Evolutionary conservation across 305 asterid species (phyloP), one percentile per base, ranked within the genome.

Genomic region (Vinca major): DNA sequence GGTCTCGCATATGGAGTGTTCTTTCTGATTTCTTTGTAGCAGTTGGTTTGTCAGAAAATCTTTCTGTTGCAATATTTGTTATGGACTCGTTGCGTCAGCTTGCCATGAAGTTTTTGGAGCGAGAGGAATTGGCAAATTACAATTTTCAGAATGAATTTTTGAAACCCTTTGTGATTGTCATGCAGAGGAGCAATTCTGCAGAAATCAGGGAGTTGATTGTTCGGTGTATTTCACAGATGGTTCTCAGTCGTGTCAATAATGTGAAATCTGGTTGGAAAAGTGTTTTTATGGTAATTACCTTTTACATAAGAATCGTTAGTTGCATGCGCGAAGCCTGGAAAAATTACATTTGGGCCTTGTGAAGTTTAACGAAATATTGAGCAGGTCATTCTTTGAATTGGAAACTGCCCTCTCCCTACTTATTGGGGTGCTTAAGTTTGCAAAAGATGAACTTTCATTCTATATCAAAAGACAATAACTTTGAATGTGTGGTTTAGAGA

Each of bases 181-280:
- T 93, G 97, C 92, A 86, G 81, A 88, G 88, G 80, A 93, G 99
- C 83, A 70, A 77, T 76, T 89, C 96, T 67, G 79, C 91, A 36
- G 99, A 93, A 84, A 93, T 93, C 81, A 87, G 91, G 86, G 99
- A 93, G 81, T 79, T 93, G 73, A 85, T 91, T 66, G 97, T 93
- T 75, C 90, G 99, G 65, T 93, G 99, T 67, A 85, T 93, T 80
- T 93, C 99, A 5, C 99, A 93, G 78, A 93, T 93, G 99, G 99
- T 93, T 73, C 90, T 93, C 73, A 89, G 96, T 80, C 91, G 99
- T 76, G 97, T 93, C 86, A 88, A 74, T 74, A 86, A 93, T 77
- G 86, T 93, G 76, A 93, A 93, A 83, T 93, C 99, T 69, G 97
- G 99, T 71, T 93, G 99, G 99, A 93, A 91, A 89, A 93, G 99